A percentile compares a stretch with the other conserved stretches of the same genome.
These are phyloP conservation scores for Cladobotryum mycophilum DNA, from an alignment of 2,329 filamentous ascomycete genomes.

Conservation along the genomic window DNA sequence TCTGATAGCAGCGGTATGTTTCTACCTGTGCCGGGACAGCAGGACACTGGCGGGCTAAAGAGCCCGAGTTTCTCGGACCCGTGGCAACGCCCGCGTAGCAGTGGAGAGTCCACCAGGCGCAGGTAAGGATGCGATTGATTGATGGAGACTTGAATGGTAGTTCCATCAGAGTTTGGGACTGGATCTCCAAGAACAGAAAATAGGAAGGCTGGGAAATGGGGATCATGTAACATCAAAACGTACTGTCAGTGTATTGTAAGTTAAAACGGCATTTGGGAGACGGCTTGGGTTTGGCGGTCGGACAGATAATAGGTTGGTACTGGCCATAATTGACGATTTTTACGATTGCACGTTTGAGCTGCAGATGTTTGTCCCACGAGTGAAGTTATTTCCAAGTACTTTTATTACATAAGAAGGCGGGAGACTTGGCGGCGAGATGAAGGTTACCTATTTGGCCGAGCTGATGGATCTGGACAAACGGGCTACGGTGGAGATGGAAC, in stretches of 20 bases:
- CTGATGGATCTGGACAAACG: no score
- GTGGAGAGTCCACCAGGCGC: conserved; percentile 6
- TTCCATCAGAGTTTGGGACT: background rate
- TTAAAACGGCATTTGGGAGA: background rate
- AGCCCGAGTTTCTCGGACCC: conserved; percentile 16
- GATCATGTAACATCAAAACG: background rate
- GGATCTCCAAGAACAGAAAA: background rate
- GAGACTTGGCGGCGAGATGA: no score
- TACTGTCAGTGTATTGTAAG: background rate
- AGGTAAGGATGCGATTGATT: conserved; percentile 1
- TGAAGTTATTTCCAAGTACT: no score
- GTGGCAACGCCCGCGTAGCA: conserved; percentile 19
- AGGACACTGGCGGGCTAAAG: background rate
- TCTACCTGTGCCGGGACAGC: conserved; percentile 40
- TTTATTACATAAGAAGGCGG: no score
- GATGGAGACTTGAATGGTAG: background rate
- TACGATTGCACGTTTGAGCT: no score
- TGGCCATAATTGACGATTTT: no score
- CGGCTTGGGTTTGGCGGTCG: background rate
- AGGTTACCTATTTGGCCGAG: no score
- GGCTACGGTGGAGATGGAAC: no score
- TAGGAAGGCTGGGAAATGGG: background rate
- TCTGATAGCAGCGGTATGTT: conserved; percentile 47
- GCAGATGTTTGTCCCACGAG: no score
- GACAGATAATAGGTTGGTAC: no score